Evolutionary conservation across 768 basidiomycete species (phyloP).

Genomic region (Tylopilus vinaceipallidus): DNA sequence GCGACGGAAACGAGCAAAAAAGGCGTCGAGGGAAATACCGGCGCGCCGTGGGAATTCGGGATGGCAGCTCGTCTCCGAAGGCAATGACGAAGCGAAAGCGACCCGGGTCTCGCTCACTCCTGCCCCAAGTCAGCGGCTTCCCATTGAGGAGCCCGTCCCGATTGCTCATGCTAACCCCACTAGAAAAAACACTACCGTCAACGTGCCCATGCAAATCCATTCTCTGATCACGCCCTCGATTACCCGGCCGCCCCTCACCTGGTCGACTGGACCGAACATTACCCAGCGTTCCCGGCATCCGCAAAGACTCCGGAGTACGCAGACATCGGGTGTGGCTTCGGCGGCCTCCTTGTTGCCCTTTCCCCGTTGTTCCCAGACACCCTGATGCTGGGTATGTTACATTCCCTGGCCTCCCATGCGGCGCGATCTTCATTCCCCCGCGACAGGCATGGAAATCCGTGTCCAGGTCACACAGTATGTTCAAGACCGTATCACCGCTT

Average conservation of each 20-base stretch:
- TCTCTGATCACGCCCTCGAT: conserved; percentile 83
- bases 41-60: conserved; percentile 15
- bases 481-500: conserved; percentile 88
- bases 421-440: neutral
- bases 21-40: conserved; percentile 25
- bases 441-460: conserved; percentile 91
- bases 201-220: conserved; percentile 82
- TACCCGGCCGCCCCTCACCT: conserved; percentile 76
- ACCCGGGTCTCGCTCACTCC: conserved; percentile 22
- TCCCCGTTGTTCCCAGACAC: conserved; percentile 90
- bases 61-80: neutral
- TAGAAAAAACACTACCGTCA: conserved; percentile 86
- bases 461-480: conserved; percentile 97
- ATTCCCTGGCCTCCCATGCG: neutral
- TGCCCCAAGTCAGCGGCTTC: conserved; percentile 48
- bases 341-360: conserved; percentile 85
- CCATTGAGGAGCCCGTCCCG: fast-evolving
- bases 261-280: conserved; percentile 84
- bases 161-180: neutral
- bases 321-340: conserved; percentile 97
- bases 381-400: conserved; percentile 81
- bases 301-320: conserved; percentile 86
- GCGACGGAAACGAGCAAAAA: conserved; percentile 2
- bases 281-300: conserved; percentile 61
- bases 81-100: conserved; percentile 27